Conservation (phyloP, 352 stramenopile species). For the Pythium dissimile region DNA sequence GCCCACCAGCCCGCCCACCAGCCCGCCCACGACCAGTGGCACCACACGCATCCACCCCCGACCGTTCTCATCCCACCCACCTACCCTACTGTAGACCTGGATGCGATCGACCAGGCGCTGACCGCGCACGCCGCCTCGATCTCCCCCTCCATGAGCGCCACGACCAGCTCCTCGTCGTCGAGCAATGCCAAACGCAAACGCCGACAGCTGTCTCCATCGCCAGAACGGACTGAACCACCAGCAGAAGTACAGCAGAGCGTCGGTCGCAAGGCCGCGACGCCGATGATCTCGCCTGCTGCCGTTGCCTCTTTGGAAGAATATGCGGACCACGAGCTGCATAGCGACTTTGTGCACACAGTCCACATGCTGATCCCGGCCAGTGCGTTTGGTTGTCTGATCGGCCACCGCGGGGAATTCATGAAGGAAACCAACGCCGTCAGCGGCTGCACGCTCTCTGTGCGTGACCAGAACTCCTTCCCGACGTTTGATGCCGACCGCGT, state of each 20-base stretch:
- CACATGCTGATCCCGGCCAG: conserved; percentile 64
- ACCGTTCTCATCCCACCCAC: conserved; percentile 1
- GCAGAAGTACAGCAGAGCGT: neutral
- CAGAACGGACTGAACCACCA: neutral
- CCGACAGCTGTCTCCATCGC: neutral
- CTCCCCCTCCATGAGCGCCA: conserved; percentile 16
- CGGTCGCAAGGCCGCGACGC: neutral
- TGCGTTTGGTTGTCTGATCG: conserved; percentile 46
- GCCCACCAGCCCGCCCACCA: neutral
- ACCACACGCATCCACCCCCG: conserved; percentile 7
- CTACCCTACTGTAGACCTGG: neutral
- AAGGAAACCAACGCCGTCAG: conserved; percentile 42
- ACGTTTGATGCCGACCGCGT: conserved; percentile 46
- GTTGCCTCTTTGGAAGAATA: conserved; percentile 43
- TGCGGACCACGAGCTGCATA: conserved; percentile 51
- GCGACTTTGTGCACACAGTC: conserved; percentile 49
- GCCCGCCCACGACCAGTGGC: neutral
- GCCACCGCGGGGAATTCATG: conserved; percentile 44
- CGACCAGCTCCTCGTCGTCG: conserved; percentile 11
- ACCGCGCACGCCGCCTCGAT: neutral
- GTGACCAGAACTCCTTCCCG: conserved; percentile 28
- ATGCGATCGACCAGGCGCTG: neutral
- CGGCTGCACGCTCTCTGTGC: conserved; percentile 54
- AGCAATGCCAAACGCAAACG: conserved; percentile 1
- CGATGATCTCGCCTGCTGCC: neutral